Evolutionary conservation across 306 rosid genomes (phyloP).

Genomic region (Gastrolobium villosum): DNA sequence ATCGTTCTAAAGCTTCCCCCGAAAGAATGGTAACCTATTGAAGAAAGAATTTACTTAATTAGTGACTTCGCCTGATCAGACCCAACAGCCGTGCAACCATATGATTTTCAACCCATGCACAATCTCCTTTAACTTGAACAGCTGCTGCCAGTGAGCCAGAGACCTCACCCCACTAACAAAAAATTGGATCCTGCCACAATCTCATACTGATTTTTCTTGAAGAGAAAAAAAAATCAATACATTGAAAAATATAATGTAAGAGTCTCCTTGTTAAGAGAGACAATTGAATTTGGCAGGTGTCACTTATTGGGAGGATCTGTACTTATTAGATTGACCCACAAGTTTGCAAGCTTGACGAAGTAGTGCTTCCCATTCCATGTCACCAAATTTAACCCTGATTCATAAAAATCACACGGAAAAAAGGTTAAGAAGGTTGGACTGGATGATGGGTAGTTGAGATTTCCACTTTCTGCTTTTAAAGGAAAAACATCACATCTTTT

Average conservation of each 20-base stretch:
- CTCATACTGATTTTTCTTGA: constrained; percentile 21
- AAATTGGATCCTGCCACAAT: constrained; percentile 32
- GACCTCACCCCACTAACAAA: constrained; percentile 46
- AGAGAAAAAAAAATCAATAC: background rate
- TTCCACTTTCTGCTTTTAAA: constrained; percentile 4
- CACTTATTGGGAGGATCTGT: constrained; percentile 65
- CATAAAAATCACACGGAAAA: constrained; percentile 40
- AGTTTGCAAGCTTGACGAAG: constrained; percentile 75
- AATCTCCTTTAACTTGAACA: constrained; percentile 14
- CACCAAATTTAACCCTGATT: constrained; percentile 74
- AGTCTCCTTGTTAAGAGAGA: constrained; percentile 44
- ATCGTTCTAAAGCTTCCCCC: constrained; percentile 49
- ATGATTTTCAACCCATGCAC: constrained; percentile 25
- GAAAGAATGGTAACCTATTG: constrained; percentile 57
- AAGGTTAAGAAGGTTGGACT: constrained; percentile 19
- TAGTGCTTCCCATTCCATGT: constrained; percentile 78
- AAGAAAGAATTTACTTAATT: constrained; percentile 54
- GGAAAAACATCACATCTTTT: constrained; percentile 23
- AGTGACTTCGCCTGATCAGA: constrained; percentile 40
- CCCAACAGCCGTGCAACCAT: constrained; percentile 28
- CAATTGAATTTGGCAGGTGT: constrained; percentile 37
- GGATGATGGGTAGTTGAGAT: constrained; percentile 22
- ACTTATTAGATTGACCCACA: constrained; percentile 85
- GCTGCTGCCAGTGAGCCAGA: constrained; percentile 32
- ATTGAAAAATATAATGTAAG: constrained; percentile 26